phyloP scores from a whole-genome alignment of 768 basidiomycete species.

The Boletus pseudopeckii region DNA sequence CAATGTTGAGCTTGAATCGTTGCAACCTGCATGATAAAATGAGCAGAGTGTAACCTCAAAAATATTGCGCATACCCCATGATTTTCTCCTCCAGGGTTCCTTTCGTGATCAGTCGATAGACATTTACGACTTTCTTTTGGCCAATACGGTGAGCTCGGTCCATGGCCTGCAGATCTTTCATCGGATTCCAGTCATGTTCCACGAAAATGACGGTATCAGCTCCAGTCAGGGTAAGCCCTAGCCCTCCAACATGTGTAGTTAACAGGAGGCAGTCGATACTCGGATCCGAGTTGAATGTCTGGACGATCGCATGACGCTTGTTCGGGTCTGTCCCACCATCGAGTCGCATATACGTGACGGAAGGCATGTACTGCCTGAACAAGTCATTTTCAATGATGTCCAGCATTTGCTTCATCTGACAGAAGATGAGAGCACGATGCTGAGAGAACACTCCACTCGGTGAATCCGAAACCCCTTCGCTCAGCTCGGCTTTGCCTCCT shows the following conservation, averaged over 20 bases:
- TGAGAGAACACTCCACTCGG: conserved; percentile 69
- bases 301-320: conserved; percentile 95
- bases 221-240: conserved; percentile 94
- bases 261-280: conserved; percentile 94
- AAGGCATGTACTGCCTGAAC: conserved; percentile 90
- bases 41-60: background rate
- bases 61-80: conserved; percentile 75
- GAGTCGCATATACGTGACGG: conserved; percentile 96
- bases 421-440: conserved; percentile 98
- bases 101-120: conserved; percentile 94
- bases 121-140: conserved; percentile 98
- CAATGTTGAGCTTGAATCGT: conserved; percentile 98
- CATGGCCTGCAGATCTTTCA: conserved; percentile 99
- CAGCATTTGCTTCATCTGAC: conserved; percentile 99
- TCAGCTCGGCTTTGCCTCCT: conserved; percentile 62
- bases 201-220: conserved; percentile 99
- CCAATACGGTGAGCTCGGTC: conserved; percentile 97
- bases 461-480: conserved; percentile 50
- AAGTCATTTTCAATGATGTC: conserved; percentile 94
- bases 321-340: conserved; percentile 90
- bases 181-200: conserved; percentile 99
- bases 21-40: conserved; percentile 60
- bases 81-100: conserved; percentile 99
- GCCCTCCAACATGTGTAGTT: conserved; percentile 95
- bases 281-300: conserved; percentile 97